Conservation (phyloP, 805 yeast species). For the Kodamaea neixiangensis region DNA sequence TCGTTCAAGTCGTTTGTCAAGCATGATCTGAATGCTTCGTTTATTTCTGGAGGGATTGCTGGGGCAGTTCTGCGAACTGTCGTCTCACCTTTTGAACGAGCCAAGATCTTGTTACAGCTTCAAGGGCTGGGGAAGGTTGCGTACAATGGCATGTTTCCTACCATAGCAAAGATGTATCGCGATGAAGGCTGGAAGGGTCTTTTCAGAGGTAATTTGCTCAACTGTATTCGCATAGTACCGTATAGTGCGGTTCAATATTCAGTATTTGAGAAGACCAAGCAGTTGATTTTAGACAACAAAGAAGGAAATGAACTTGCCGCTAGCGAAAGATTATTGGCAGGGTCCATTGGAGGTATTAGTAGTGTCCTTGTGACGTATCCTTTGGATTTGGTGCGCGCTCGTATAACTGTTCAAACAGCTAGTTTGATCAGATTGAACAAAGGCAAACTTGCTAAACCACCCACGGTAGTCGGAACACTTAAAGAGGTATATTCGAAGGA, state of each 20-base stretch:
- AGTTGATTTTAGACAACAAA: conserved; percentile 28
- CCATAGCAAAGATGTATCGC: conserved; percentile 73
- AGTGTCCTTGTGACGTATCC: conserved; percentile 89
- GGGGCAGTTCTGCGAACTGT: conserved; percentile 87
- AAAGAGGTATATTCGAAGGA: conserved; percentile 64
- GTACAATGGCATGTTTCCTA: conserved; percentile 70
- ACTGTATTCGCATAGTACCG: conserved; percentile 89
- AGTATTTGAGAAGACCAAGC: conserved; percentile 69
- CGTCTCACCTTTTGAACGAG: conserved; percentile 93
- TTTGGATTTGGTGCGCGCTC: conserved; percentile 84
- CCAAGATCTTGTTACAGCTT: conserved; percentile 86
- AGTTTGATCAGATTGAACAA: conserved; percentile 48
- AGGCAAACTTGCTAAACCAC: conserved; percentile 55
- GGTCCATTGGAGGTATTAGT: conserved; percentile 77
- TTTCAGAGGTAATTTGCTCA: conserved; percentile 87
- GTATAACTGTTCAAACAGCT: conserved; percentile 89
- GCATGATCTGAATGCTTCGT: conserved; percentile 59
- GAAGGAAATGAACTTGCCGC: conserved; percentile 44
- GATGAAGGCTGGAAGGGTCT: conserved; percentile 93
- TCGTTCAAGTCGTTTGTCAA: conserved; percentile 29
- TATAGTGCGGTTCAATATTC: conserved; percentile 93
- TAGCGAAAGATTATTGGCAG: conserved; percentile 66
- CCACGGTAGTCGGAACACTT: conserved; percentile 67
- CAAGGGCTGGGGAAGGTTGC: conserved; percentile 63
- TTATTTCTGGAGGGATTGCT: conserved; percentile 72